phyloP scores from a whole-genome alignment of 2,329 filamentous ascomycete species.

The Pseudohalonectria lignicola region DNA sequence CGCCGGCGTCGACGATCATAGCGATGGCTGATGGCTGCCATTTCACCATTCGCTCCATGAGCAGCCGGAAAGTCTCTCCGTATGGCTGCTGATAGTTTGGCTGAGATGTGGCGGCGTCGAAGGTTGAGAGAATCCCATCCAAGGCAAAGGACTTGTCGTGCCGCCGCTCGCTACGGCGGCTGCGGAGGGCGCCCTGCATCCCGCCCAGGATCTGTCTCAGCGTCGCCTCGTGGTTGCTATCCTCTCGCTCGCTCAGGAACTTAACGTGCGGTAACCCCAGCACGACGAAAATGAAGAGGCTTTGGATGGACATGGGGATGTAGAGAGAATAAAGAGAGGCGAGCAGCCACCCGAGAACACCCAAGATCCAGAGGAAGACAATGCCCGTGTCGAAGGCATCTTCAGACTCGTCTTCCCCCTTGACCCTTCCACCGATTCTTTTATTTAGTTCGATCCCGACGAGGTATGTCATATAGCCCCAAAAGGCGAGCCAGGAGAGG shows the following conservation, averaged over 20 bases:
- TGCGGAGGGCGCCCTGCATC: background rate
- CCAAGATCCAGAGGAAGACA: background rate
- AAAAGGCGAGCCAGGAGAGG: background rate
- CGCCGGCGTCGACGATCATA: background rate
- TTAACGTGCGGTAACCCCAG: background rate
- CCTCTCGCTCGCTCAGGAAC: background rate
- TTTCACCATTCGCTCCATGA: background rate
- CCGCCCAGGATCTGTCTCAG: background rate
- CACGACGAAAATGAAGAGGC: background rate
- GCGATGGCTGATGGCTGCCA: background rate
- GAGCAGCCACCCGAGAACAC: background rate
- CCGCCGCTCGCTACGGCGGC: background rate
- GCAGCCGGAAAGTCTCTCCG: background rate
- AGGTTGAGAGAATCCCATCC: background rate
- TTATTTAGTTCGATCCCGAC: too few relatives aligned
- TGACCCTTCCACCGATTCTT: too few relatives aligned
- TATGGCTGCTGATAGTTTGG: background rate
- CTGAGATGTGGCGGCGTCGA: background rate
- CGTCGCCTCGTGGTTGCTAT: background rate
- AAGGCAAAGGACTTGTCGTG: background rate
- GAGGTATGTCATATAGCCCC: background rate
- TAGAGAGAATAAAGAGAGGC: too few relatives aligned
- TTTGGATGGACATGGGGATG: background rate
- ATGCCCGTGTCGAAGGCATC: background rate
- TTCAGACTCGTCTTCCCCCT: background rate